Evolutionary conservation across 805 yeast species (phyloP), one percentile per base, ranked within the genome.

Genomic region (Saccharomycopsis synnaedendra): DNA sequence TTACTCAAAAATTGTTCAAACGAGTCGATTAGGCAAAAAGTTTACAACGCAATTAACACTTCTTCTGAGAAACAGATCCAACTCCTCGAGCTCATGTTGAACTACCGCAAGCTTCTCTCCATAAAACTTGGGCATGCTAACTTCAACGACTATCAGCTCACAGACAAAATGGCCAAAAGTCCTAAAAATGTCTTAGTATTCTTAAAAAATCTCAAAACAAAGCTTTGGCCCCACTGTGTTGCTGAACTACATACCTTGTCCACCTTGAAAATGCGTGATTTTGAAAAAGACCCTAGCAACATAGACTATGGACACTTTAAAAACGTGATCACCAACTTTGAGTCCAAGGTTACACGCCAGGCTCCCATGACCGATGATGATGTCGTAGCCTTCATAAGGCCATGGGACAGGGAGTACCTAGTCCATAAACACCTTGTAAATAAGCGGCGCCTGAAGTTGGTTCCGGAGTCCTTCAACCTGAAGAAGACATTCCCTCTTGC

Each of bases 391-490:
- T 61, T 63, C 8, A 70, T 88, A 33, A 74, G 78, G 51, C 96
- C 96, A 1, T 93, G 97, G 97, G 97, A 93, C 62, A 73, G 95
- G 52, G 95, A 88, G 54, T 89, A 74, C 58, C 72, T 65, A 51
- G 58, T 70, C 7, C 54, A 69, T n/a, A 56, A 65, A 34, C 33
- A 39, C 10, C 27, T 52, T n/a, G 29, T 48, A 7, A 39, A 38
- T 10, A 47, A 64, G 48, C 58, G 51, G 32, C 44, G 53, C 7
- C 44, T 39, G n/a, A 35, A 8, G 10, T 34, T 34, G 36, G n/a
- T 8, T 34, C 36, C 36, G 8, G 36, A 8, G 10, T 9, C n/a
- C n/a, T 7, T 35, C 3, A 35, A 6, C 6, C 34, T 30, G 36
- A 41, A 8, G 37, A 34, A 34, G 31, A 32, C n/a, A 52, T 31